These are phyloP conservation scores for Raffaelea arxii DNA, from an alignment of 2,329 filamentous ascomycete species.

Conservation along the genomic window DNA sequence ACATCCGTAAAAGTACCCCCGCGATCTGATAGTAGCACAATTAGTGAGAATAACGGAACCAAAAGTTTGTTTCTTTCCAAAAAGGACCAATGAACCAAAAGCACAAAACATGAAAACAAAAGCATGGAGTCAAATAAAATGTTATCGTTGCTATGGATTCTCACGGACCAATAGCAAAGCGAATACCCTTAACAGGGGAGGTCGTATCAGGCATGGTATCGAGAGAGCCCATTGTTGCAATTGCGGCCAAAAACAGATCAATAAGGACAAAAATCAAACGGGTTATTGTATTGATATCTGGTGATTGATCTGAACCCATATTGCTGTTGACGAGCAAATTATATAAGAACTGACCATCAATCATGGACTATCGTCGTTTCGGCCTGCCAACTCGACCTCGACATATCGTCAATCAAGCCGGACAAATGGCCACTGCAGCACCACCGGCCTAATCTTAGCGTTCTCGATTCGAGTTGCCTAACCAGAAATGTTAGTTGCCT, in stretches of 20 bases:
- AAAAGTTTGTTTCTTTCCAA: background rate
- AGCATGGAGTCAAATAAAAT: background rate
- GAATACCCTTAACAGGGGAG: background rate
- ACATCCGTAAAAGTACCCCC: slow-evolving; percentile 14
- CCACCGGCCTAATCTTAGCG: background rate
- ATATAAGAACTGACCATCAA: background rate
- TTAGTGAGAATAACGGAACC: background rate
- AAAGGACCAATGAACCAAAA: background rate
- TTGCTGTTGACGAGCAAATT: background rate
- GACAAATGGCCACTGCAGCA: background rate
- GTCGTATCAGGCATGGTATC: background rate
- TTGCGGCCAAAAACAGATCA: background rate
- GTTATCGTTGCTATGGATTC: too few species aligned
- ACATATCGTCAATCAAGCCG: background rate
- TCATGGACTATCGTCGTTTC: background rate
- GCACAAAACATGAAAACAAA: background rate
- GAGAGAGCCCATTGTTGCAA: background rate
- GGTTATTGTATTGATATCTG: background rate
- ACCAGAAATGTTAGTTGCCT: too few species aligned
- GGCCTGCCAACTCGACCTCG: background rate
- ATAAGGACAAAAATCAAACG: background rate
- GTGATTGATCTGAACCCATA: background rate
- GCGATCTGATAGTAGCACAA: slow-evolving; percentile 3
- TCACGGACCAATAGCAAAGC: background rate
- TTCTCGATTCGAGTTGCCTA: background rate